Conservation (phyloP, 2,329 filamentous ascomycete genomes). For the Neobulgaria alba region DNA sequence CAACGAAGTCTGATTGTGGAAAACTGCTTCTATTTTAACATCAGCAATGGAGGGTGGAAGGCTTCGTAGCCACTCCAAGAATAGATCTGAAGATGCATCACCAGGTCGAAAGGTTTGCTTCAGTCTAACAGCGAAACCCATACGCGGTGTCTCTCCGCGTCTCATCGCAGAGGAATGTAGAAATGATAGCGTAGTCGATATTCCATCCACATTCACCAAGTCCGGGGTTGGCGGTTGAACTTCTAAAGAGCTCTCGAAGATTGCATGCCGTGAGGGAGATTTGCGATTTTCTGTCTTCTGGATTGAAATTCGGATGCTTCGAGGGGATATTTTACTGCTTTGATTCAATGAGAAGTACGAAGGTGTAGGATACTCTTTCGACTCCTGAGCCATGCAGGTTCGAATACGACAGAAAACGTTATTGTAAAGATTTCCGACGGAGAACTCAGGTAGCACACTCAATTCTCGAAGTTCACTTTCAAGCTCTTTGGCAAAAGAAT, state of each 20-base stretch:
- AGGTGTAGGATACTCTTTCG: constrained; percentile 6
- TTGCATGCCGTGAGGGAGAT: not conserved
- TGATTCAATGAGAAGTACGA: constrained; percentile 14
- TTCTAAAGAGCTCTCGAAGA: constrained; percentile 5
- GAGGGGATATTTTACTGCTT: constrained; percentile 7
- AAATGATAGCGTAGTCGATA: constrained; percentile 10
- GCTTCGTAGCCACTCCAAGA: constrained; percentile 16
- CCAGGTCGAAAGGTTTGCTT: constrained; percentile 10
- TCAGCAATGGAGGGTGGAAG: constrained; percentile 15
- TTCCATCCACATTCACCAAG: not conserved
- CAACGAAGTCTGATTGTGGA: constrained; percentile 17
- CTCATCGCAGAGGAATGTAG: constrained; percentile 11
- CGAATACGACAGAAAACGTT: constrained; percentile 17
- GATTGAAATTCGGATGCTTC: constrained; percentile 17
- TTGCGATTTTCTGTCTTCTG: constrained; percentile 1
- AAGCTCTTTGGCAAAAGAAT: constrained; percentile 12
- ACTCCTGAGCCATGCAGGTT: constrained; percentile 8
- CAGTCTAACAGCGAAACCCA: constrained; percentile 18
- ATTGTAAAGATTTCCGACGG: constrained; percentile 18
- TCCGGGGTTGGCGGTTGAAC: constrained; percentile 3
- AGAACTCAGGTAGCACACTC: constrained; percentile 17
- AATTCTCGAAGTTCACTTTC: constrained; percentile 14
- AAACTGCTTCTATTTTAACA: constrained; percentile 20
- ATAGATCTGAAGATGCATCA: constrained; percentile 14
- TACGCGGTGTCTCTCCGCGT: constrained; percentile 10